phyloP scores from a whole-genome alignment of 805 yeast species.

The Candida ovalis region DNA sequence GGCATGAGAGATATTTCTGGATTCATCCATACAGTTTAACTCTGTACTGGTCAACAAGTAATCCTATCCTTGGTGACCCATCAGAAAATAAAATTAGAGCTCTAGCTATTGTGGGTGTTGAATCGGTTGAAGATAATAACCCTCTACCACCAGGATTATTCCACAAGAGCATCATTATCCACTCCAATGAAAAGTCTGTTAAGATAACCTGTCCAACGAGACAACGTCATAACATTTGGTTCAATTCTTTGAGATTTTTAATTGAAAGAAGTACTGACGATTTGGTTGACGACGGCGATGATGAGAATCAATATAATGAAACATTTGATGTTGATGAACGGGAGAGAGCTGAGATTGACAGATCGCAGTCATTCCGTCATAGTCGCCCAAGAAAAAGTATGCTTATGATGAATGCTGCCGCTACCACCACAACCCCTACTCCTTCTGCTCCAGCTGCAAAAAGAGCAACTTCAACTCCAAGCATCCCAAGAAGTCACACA shows the following conservation, averaged over 20 bases:
- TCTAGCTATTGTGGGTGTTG: conserved; percentile 74
- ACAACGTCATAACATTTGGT: conserved; percentile 89
- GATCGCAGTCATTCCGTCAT: conserved; percentile 27
- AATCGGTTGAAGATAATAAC: conserved; percentile 77
- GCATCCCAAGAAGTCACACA: conserved; percentile 12
- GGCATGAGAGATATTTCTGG: conserved; percentile 96
- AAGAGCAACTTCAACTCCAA: conserved; percentile 12
- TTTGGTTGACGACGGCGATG: conserved; percentile 44
- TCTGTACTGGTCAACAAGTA: conserved; percentile 80
- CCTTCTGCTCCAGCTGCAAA: conserved; percentile 2
- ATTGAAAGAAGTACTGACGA: conserved; percentile 63
- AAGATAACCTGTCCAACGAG: conserved; percentile 86
- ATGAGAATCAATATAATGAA: conserved; percentile 33
- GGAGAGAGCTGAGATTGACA: conserved; percentile 26
- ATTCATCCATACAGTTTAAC: conserved; percentile 91
- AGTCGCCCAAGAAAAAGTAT: conserved; percentile 21
- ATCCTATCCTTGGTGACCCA: conserved; percentile 73
- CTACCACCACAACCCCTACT: too few relatives aligned
- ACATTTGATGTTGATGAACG: conserved; percentile 25
- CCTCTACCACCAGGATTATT: conserved; percentile 87
- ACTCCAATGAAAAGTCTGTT: conserved; percentile 56
- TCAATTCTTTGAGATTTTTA: conserved; percentile 72
- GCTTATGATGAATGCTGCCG: too few relatives aligned
- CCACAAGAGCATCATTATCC: conserved; percentile 77
- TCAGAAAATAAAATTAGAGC: conserved; percentile 67